Percentiles rank a stretch among this genome's conserved stretches.
phyloP scores from a whole-genome alignment of 441 rosid genomes.

The Geranium incanum region DNA sequence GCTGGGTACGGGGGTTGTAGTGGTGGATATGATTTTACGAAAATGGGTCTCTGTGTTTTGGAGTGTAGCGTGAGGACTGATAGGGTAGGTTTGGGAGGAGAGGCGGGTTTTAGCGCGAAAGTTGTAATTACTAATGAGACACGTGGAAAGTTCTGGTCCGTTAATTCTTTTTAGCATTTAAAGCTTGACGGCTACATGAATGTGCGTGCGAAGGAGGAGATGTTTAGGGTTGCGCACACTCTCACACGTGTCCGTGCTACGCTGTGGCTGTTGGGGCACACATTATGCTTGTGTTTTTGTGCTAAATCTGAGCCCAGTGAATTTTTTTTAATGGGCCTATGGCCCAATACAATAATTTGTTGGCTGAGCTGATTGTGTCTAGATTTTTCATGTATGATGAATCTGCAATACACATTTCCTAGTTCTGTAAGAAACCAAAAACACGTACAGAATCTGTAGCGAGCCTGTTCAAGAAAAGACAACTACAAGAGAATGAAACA shows the following conservation, averaged over 20 bases:
- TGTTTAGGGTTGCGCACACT: background rate
- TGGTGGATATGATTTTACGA: background rate
- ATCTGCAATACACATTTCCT: background rate
- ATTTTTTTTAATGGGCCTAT: background rate
- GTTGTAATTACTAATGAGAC: background rate
- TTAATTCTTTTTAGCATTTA: background rate
- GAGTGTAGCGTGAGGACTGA: background rate
- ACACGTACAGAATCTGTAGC: background rate
- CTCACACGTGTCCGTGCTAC: slow-evolving; percentile 8
- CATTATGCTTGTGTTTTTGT: background rate
- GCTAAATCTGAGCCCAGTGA: background rate
- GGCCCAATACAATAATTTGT: background rate
- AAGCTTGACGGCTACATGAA: background rate
- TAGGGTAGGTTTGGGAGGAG: background rate
- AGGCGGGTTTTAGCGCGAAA: slow-evolving; percentile 2
- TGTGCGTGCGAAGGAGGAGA: background rate
- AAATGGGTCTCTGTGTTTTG: slow-evolving; percentile 1
- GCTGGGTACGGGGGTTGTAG: background rate
- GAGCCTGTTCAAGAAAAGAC: background rate
- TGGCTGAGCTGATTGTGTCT: too few species aligned
- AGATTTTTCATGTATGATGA: too few species aligned
- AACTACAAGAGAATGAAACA: background rate
- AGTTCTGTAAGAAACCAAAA: background rate
- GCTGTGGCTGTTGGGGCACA: background rate
- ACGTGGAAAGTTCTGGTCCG: background rate